Evolutionary conservation across 129 eudicot genomes (phyloP).

Genomic region (Ambrosia trifida): DNA sequence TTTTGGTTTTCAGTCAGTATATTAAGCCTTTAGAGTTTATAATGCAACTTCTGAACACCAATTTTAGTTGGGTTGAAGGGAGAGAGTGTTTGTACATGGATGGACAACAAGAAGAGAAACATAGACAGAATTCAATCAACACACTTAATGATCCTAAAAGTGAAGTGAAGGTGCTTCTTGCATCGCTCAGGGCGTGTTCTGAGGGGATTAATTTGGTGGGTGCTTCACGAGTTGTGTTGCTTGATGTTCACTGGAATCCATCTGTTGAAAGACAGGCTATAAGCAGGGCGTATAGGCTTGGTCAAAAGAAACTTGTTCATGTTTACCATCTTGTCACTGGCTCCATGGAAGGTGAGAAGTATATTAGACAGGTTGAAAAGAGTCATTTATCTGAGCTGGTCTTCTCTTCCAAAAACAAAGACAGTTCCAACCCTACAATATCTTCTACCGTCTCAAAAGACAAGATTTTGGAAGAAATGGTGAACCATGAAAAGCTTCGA

Average conservation of each 20-base stretch:
- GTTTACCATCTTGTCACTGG: slow-evolving; percentile 66
- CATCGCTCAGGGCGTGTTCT: slow-evolving; percentile 62
- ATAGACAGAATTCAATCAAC: slow-evolving; percentile 44
- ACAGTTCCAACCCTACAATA: slow-evolving; percentile 15
- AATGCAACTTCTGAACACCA: slow-evolving; percentile 29
- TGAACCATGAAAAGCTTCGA: slow-evolving; percentile 35
- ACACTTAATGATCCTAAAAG: slow-evolving; percentile 49
- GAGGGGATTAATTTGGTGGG: slow-evolving; percentile 82
- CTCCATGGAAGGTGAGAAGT: slow-evolving; percentile 54
- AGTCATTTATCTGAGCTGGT: slow-evolving; percentile 63
- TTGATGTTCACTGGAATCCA: slow-evolving; percentile 90
- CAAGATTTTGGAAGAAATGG: slow-evolving; percentile 53
- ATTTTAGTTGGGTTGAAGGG: slow-evolving; percentile 56
- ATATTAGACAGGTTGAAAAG: slow-evolving; percentile 55
- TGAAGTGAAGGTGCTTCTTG: slow-evolving; percentile 54
- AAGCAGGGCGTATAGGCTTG: slow-evolving; percentile 73
- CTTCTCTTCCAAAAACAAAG: slow-evolving; percentile 44
- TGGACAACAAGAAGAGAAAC: slow-evolving; percentile 51
- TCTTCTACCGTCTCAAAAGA: slow-evolving; percentile 38
- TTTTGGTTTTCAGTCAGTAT: slow-evolving; percentile 60
- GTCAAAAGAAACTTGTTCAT: slow-evolving; percentile 60
- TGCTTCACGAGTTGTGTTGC: slow-evolving; percentile 72
- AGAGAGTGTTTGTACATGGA: slow-evolving; percentile 50
- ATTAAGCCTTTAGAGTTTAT: slow-evolving; percentile 44
- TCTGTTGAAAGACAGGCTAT: slow-evolving; percentile 79